Percentiles rank a stretch among this genome's conserved stretches.
Conservation (phyloP, 2,329 filamentous ascomycete genomes). For the Monosporascus cannonballus region DNA sequence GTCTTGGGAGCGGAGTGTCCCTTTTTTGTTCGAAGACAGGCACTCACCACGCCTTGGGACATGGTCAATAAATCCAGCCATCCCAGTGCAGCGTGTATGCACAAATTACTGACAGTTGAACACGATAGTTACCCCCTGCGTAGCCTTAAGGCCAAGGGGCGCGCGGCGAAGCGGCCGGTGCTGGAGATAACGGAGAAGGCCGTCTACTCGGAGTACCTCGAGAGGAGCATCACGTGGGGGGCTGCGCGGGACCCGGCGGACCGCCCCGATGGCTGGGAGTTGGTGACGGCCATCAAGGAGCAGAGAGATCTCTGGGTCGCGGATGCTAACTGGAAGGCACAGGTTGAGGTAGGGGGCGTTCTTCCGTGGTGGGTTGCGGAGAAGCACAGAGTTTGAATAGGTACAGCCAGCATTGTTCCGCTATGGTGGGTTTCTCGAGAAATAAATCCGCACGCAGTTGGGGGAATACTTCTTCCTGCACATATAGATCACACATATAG, state of each 20-base stretch:
- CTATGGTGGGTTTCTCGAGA: too few species aligned
- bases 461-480: too few species aligned
- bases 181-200: conserved; percentile 6
- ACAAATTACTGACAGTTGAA: too few species aligned
- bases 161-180: conserved; percentile 3
- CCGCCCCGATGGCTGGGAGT: conserved; percentile 4
- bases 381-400: background rate
- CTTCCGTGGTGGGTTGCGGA: conserved; percentile 9
- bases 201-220: conserved; percentile 12
- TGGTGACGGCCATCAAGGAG: conserved; percentile 1
- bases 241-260: conserved; percentile 4
- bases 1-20: too few species aligned
- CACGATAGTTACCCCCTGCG: conserved; percentile 2
- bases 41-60: too few species aligned
- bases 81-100: too few species aligned
- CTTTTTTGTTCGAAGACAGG: too few species aligned
- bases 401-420: too few species aligned
- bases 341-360: conserved; percentile 3
- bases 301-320: conserved; percentile 3
- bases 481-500: too few species aligned
- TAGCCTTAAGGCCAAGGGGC: conserved; percentile 5
- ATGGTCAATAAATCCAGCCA: too few species aligned
- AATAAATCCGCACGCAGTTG: too few species aligned
- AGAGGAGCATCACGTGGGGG: conserved; percentile 8
- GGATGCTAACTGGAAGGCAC: conserved; percentile 8